Base-by-base conservation (phyloP, 441 rosid species). In the Brassica hybrid region DNA sequence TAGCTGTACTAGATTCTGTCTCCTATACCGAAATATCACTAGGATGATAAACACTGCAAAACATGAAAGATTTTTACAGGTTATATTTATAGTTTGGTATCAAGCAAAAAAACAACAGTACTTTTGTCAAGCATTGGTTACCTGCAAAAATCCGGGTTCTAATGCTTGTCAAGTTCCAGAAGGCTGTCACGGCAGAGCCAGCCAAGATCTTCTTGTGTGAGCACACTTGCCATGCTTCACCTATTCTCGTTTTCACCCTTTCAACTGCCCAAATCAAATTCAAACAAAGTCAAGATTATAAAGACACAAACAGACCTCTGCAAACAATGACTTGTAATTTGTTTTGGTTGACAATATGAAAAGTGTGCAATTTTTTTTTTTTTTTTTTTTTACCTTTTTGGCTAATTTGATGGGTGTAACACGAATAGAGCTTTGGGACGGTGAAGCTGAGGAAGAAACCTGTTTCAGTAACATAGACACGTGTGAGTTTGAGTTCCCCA, bases 361-460 rank as follows among this genome's bases (percentile, higher is more conserved):
- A n/a, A n/a, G n/a, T n/a, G n/a, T n/a, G n/a, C n/a, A n/a, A n/a
- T n/a, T n/a, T n/a, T n/a, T n/a, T n/a, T n/a, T n/a, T n/a, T n/a
- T n/a, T n/a, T n/a, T n/a, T n/a, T n/a, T n/a, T n/a, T n/a, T n/a
- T n/a, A 90, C 98, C 97, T 85, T 76, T 95, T 64, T 74, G 85
- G 84, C 82, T 85, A 62, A 95, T 88, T 82, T 81, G 89, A 84
- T 70, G 50, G 4, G 90, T 83, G 76, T 93, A 88, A 79, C 83
- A 81, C 6, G 96, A 88, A 72, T 87, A 89, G 16, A 91, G 82
- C 78, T 88, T 93, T 27, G 98, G 98, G 59, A 83, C 73, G 21
- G 93, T 88, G 87, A 95, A 93, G 84, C 96, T 88, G 73, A 82
- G 80, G 82, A 95, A 95, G 83, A 93, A 95, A 9, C 94, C 98